Base-by-base conservation (phyloP, 139 green algal species). In the Zygnema cylindricum region DNA sequence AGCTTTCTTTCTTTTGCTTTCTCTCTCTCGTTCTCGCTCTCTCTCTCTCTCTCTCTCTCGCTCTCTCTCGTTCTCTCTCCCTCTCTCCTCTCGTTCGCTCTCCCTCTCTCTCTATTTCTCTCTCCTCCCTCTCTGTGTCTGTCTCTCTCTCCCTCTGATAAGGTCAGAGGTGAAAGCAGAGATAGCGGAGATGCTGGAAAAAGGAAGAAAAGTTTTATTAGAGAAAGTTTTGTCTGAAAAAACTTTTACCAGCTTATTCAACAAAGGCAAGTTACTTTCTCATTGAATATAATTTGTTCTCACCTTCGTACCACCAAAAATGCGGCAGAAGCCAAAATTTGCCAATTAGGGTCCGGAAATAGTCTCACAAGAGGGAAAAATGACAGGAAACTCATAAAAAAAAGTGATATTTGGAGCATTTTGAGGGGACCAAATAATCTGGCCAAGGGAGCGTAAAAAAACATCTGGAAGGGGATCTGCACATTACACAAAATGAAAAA, bases 381-480 rank as follows among this genome's bases (percentile, higher is more conserved):
- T 41, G 71, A 7, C 3, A 79, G 71, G 36, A 79, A 16, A 11
- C 36, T 41, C 71, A 43, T 54, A 11, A 79, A 43, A 11, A 43
- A 7, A 23, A 79, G 16, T 7, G 36, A 43, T 3, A 35, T 2
- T 11, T 42, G 81, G 33, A 86, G 40, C 2, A 43, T 86, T 11
- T 25, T 2, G 25, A 86, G 43, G 25, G 81, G 81, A 2, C 81
- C 81, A 1, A 79, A 3, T 2, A 3, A 23, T 2, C 38, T 55
- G 16, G 38, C 81, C 32, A 86, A 38, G 41, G 54, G 43, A 32
- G 81, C 54, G 36, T 86, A 86, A 11, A 86, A 33, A 2, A 86
- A 78, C 33, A 86, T 36, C 81, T 86, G 81, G 2, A 86, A 81
- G 1, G 77, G 77, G 7, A 84, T 41, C 77, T 84, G 77, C 16